Conservation (phyloP, 78 protist genomes). For the Speleostelium caveatum region DNA sequence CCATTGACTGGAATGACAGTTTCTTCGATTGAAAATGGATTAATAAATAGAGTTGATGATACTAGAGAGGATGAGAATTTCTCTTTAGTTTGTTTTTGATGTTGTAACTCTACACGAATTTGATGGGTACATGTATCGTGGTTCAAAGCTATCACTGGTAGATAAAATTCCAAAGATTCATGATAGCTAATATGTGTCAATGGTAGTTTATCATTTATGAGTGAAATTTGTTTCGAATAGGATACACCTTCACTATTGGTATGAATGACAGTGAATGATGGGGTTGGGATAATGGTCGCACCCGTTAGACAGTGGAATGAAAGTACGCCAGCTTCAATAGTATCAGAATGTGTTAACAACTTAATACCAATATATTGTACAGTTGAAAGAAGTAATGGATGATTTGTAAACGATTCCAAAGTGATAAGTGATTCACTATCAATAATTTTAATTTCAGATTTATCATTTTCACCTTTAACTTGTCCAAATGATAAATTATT, state of each 20-base stretch:
- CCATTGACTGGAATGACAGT: constrained; percentile 21
- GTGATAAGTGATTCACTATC: constrained; percentile 45
- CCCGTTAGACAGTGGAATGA: constrained; percentile 33
- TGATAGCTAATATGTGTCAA: constrained; percentile 23
- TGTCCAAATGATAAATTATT: constrained; percentile 35
- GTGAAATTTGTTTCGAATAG: background rate
- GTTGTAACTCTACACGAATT: constrained; percentile 23
- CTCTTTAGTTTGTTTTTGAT: constrained; percentile 72
- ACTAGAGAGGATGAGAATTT: constrained; percentile 43
- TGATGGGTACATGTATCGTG: constrained; percentile 45
- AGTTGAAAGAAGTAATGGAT: constrained; percentile 25
- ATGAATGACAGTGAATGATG: background rate
- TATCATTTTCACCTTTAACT: constrained; percentile 7
- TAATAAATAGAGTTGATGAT: constrained; percentile 36
- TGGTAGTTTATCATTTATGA: constrained; percentile 46
- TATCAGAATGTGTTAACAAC: constrained; percentile 44
- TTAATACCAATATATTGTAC: constrained; percentile 58
- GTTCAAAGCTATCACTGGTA: constrained; percentile 73
- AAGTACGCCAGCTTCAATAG: constrained; percentile 54
- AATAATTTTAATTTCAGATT: constrained; percentile 18
- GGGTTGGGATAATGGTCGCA: constrained; percentile 45
- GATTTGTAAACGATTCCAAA: constrained; percentile 56
- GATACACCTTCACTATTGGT: background rate
- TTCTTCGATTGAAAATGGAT: constrained; percentile 55
- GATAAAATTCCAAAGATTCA: constrained; percentile 44